These are phyloP conservation scores for Fibroporia radiculosa DNA, from an alignment of 768 basidiomycete genomes.

Conservation along the genomic window DNA sequence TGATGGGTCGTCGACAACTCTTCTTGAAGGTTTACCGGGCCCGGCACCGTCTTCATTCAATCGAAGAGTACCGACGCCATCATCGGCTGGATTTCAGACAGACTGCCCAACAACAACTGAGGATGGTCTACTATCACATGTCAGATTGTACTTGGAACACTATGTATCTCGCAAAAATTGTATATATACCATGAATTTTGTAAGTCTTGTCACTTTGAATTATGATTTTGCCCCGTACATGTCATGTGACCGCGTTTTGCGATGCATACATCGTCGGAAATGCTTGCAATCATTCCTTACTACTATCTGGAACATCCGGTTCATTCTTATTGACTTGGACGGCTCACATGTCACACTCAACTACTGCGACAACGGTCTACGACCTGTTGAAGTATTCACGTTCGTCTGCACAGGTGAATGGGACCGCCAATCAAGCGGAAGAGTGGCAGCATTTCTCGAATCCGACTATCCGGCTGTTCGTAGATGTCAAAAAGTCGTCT, in stretches of 20 bases:
- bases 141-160: background rate
- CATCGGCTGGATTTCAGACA: constrained; percentile 22
- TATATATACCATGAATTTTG: no score
- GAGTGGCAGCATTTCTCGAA: constrained; percentile 81
- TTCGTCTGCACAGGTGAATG: constrained; percentile 38
- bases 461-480: constrained; percentile 51
- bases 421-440: constrained; percentile 15
- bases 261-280: background rate
- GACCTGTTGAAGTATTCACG: constrained; percentile 59
- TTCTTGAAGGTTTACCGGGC: constrained; percentile 23
- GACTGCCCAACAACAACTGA: constrained; percentile 11
- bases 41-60: constrained; percentile 27
- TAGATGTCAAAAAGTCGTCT: constrained; percentile 47
- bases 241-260: background rate
- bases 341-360: constrained; percentile 37
- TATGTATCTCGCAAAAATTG: no score
- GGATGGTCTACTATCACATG: background rate
- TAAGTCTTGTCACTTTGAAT: no score
- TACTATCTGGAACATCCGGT: background rate
- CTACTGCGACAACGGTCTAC: constrained; percentile 52
- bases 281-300: background rate
- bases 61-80: constrained; percentile 24
- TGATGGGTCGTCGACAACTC: background rate
- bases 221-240: background rate
- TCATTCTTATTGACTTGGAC: background rate